Conservation (phyloP, 345 rosid species). For the Chamaenerion angustifolium region DNA sequence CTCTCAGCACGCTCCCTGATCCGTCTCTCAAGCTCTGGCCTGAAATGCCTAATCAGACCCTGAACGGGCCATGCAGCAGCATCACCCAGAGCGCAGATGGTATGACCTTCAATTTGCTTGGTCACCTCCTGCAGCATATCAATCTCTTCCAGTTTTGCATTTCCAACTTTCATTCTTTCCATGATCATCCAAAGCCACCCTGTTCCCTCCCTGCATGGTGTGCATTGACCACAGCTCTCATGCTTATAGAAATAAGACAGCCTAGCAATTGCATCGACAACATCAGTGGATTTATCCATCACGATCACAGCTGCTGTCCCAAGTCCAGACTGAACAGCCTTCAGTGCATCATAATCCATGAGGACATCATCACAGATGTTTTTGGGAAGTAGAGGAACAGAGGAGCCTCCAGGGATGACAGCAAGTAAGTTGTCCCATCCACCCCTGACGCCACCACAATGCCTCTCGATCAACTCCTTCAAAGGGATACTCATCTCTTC, state of each 20-base stretch:
- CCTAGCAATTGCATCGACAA: slow-evolving; percentile 96
- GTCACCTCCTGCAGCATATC: slow-evolving; percentile 99
- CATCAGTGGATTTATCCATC: slow-evolving; percentile 97
- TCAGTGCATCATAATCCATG: slow-evolving; percentile 96
- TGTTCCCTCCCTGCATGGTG: slow-evolving; percentile 96
- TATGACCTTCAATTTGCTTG: slow-evolving; percentile 96
- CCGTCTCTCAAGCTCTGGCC: slow-evolving; percentile 98
- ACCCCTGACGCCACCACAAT: slow-evolving; percentile 91
- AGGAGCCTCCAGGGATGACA: slow-evolving; percentile 87
- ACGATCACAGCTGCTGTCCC: slow-evolving; percentile 97
- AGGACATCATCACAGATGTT: slow-evolving; percentile 76
- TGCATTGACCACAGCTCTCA: slow-evolving; percentile 97
- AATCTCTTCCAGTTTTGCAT: slow-evolving; percentile 92
- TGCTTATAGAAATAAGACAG: slow-evolving; percentile 97
- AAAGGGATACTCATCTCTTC: slow-evolving; percentile 94
- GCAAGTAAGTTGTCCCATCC: slow-evolving; percentile 98
- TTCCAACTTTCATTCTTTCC: slow-evolving; percentile 93
- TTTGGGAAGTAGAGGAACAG: slow-evolving; percentile 83
- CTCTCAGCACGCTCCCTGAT: slow-evolving; percentile 76
- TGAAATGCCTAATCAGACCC: slow-evolving; percentile 88
- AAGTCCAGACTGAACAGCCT: slow-evolving; percentile 85
- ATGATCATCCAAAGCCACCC: slow-evolving; percentile 99
- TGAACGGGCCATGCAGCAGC: slow-evolving; percentile 99
- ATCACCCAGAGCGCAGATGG: slow-evolving; percentile 98
- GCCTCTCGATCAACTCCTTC: slow-evolving; percentile 87